Percentiles rank a stretch among this genome's conserved stretches.
Conservation (phyloP, 1,284 basidiomycete genomes). For the Naganishia cerealis region DNA sequence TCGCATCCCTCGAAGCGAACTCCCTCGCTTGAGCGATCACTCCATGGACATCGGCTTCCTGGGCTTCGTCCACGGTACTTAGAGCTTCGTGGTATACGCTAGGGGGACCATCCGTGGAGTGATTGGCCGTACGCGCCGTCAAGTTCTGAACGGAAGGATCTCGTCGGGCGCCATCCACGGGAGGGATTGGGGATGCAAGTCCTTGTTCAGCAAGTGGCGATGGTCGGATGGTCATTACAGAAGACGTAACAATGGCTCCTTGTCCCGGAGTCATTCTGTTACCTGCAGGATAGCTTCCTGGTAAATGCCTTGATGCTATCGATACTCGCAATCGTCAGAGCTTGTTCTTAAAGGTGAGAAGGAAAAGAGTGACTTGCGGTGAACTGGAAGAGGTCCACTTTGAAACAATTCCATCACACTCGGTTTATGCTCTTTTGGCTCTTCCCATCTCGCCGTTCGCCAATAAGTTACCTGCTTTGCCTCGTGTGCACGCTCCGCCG, state of each 20-base stretch:
- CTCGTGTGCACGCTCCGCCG: constrained; percentile 12
- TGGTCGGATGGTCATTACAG: constrained; percentile 13
- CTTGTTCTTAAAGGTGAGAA: not conserved
- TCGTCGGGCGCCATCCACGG: not conserved
- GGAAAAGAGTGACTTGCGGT: not conserved
- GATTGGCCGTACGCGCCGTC: constrained; percentile 40
- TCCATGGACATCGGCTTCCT: constrained; percentile 43
- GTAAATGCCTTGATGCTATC: constrained; percentile 7
- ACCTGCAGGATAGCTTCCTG: constrained; percentile 14
- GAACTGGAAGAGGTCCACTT: constrained; percentile 11
- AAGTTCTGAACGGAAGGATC: constrained; percentile 27
- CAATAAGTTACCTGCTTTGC: constrained; percentile 41
- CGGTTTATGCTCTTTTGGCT: constrained; percentile 34
- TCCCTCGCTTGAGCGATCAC: not conserved
- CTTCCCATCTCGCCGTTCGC: constrained; percentile 51
- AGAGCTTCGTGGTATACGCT: constrained; percentile 54
- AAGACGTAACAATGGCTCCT: not conserved
- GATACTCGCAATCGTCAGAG: not conserved
- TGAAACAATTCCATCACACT: constrained; percentile 40
- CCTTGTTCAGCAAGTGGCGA: not conserved
- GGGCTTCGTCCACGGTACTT: constrained; percentile 51
- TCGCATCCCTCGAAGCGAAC: not conserved
- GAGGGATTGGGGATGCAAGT: not conserved
- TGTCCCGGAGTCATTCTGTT: too few relatives aligned
- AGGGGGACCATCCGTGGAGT: constrained; percentile 65